Conservation (phyloP, 164 flowering plant species). For the Umbilicus rupestris region DNA sequence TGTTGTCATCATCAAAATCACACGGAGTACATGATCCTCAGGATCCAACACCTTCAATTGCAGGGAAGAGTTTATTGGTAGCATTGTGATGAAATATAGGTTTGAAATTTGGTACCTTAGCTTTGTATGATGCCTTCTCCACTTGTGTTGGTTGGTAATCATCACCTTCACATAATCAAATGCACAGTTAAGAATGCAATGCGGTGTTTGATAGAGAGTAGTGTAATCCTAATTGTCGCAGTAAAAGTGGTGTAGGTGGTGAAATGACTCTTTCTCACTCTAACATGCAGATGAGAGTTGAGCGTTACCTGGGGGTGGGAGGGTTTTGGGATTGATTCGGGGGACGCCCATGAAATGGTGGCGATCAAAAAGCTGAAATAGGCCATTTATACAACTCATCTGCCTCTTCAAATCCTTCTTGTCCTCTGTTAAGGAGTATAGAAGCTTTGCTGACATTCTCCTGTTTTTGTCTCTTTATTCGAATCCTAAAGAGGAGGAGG, state of each 20-base stretch:
- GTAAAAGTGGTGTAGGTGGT: too few species aligned
- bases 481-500: neutral
- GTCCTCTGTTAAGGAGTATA: conserved; percentile 34
- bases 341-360: conserved; percentile 39
- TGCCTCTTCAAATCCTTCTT: conserved; percentile 40
- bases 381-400: conserved; percentile 57
- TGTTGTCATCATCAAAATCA: too few species aligned
- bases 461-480: neutral
- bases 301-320: conserved; percentile 20
- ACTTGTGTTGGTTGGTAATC: conserved; percentile 10
- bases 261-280: too few species aligned
- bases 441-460: conserved; percentile 32
- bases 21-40: too few species aligned
- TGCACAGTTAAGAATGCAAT: neutral
- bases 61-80: too few species aligned
- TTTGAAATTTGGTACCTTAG: conserved; percentile 12
- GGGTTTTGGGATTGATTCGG: conserved; percentile 33
- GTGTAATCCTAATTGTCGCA: neutral
- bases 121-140: conserved; percentile 12
- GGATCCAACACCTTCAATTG: too few species aligned
- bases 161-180: conserved; percentile 17
- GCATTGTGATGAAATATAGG: neutral
- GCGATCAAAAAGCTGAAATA: conserved; percentile 62
- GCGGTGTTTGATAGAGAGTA: too few species aligned
- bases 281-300: neutral